A percentile compares a stretch with the other conserved stretches of the same genome.
Evolutionary conservation across 495 filamentous ascomycete species (phyloP).

Genomic region (Penicillium tannophilum): DNA sequence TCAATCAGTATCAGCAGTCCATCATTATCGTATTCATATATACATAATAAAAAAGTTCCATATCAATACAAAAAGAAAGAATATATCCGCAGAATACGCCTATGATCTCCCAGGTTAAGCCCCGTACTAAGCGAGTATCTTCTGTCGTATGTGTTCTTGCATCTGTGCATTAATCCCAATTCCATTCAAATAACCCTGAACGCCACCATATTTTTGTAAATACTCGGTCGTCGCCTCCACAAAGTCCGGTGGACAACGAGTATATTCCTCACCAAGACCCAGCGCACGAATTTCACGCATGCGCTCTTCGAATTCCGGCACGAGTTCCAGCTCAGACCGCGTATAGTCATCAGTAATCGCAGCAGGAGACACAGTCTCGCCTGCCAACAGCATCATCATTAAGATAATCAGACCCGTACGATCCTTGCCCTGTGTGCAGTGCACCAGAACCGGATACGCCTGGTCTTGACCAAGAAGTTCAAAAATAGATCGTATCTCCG

Average conservation of each 20-base stretch:
- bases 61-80: constrained; percentile 5
- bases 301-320: constrained; percentile 60
- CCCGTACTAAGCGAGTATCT: constrained; percentile 15
- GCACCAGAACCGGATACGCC: constrained; percentile 65
- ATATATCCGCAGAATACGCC: not conserved
- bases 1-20: not conserved
- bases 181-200: constrained; percentile 59
- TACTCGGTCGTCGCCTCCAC: constrained; percentile 50
- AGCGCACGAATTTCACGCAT: constrained; percentile 68
- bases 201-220: constrained; percentile 61
- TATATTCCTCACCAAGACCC: constrained; percentile 71
- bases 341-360: constrained; percentile 70
- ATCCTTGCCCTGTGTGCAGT: constrained; percentile 91
- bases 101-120: not conserved
- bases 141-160: constrained; percentile 36
- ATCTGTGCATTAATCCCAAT: constrained; percentile 55
- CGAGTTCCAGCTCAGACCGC: constrained; percentile 60
- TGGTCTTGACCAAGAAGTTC: constrained; percentile 45
- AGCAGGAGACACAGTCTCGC: constrained; percentile 52
- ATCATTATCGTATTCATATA: constrained; percentile 23
- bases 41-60: constrained; percentile 21
- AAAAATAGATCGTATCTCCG: constrained; percentile 63
- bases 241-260: constrained; percentile 59
- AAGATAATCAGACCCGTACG: constrained; percentile 75
- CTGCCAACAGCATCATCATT: constrained; percentile 61